Conservation (phyloP, 352 stramenopile genomes). For the Phytophthora chlamydospora region DNA sequence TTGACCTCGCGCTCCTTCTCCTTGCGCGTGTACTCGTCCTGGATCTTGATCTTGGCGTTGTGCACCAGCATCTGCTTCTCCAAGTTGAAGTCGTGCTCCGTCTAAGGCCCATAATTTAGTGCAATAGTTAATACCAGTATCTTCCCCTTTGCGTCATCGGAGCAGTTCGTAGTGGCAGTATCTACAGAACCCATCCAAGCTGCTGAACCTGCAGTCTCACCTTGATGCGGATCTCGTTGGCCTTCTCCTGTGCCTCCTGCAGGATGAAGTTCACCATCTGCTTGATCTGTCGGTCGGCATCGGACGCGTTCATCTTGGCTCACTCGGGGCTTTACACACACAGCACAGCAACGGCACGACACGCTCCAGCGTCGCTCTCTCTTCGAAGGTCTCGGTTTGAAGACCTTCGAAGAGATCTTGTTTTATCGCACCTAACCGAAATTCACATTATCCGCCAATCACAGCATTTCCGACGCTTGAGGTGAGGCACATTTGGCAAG, state of each 20-base stretch:
- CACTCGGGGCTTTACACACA: neutral
- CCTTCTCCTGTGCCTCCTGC: slow-evolving; percentile 99
- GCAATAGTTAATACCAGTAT: no score
- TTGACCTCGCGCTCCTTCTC: slow-evolving; percentile 97
- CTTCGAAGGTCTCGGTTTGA: slow-evolving; percentile 20
- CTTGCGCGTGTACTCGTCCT: slow-evolving; percentile 98
- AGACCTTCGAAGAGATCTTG: slow-evolving; percentile 28
- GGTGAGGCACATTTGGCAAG: neutral
- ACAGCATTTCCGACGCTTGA: neutral
- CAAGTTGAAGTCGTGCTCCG: slow-evolving; percentile 99
- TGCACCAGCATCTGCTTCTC: slow-evolving; percentile 99
- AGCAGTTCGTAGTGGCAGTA: no score
- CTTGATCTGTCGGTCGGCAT: slow-evolving; percentile 92
- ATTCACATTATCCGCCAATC: slow-evolving; percentile 14
- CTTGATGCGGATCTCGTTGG: slow-evolving; percentile 98
- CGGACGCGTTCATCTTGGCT: slow-evolving; percentile 78
- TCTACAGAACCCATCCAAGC: neutral
- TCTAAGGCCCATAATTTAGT: slow-evolving; percentile 58
- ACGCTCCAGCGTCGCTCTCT: slow-evolving; percentile 2
- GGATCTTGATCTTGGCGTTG: slow-evolving; percentile 97
- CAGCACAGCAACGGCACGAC: neutral
- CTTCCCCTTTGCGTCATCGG: no score
- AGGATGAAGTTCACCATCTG: slow-evolving; percentile 99
- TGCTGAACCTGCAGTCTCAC: no score
- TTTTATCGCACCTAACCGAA: slow-evolving; percentile 15